Evolutionary conservation across 140 eudicot species (phyloP).

Genomic region (Stevia rebaudiana): DNA sequence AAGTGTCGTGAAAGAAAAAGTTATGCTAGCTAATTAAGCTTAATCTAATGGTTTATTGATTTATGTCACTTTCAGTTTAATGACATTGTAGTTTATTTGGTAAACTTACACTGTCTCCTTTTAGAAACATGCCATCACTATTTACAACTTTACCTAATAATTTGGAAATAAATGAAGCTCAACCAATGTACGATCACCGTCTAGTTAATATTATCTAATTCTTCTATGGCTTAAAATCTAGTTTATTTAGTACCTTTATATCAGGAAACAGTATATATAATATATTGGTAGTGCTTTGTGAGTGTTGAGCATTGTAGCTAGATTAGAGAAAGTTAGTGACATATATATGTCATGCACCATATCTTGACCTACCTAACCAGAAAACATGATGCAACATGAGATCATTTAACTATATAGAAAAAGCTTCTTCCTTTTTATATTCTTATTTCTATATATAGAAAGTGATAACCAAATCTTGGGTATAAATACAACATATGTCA

Average conservation of each 20-base stretch:
- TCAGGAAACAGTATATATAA: constrained; percentile 22
- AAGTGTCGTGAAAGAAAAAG: constrained; percentile 3
- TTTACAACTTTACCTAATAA: constrained; percentile 27
- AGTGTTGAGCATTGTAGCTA: constrained; percentile 33
- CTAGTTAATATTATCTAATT: constrained; percentile 17
- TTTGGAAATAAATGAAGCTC: constrained; percentile 14
- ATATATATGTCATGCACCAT: constrained; percentile 40
- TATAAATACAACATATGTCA: constrained; percentile 24
- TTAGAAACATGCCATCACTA: neutral
- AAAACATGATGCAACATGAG: constrained; percentile 27
- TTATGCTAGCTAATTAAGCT: neutral
- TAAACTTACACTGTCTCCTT: no score
- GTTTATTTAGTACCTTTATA: constrained; percentile 21
- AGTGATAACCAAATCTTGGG: constrained; percentile 21
- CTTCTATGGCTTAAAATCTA: neutral
- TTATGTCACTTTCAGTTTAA: neutral
- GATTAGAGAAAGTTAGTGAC: constrained; percentile 31
- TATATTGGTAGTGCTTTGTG: constrained; percentile 37
- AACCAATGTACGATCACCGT: constrained; percentile 14
- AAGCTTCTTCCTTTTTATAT: constrained; percentile 11
- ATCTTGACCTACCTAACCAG: constrained; percentile 44
- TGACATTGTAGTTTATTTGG: neutral
- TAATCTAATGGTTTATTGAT: neutral
- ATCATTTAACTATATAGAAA: constrained; percentile 7
- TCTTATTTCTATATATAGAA: constrained; percentile 17